These are phyloP conservation scores for Eucalyptus lansdowneana DNA, from an alignment of 345 rosid genomes.

Conservation along the genomic window DNA sequence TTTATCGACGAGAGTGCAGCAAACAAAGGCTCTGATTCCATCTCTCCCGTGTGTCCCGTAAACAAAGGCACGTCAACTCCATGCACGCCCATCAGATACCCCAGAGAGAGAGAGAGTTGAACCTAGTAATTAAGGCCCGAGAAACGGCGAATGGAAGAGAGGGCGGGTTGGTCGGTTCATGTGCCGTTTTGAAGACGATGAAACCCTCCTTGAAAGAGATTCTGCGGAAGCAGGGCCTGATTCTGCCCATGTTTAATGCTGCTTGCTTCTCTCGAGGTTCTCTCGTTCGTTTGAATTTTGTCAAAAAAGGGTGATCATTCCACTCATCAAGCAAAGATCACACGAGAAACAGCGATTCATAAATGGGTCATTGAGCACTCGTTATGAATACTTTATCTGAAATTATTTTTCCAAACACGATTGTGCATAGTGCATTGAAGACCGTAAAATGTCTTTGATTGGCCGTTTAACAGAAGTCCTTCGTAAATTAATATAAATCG, in stretches of 20 bases:
- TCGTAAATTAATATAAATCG: not conserved
- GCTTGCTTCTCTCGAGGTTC: not conserved
- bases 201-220: not conserved
- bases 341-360: not conserved
- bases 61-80: not conserved
- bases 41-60: not conserved
- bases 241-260: not conserved
- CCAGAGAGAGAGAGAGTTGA: not conserved
- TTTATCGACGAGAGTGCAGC: not conserved
- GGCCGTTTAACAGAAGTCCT: not conserved
- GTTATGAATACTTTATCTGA: not conserved
- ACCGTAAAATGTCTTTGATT: not conserved
- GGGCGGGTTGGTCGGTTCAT: not conserved
- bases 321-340: not conserved
- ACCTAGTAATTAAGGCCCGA: not conserved
- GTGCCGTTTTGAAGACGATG: not conserved
- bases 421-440: not conserved
- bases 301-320: not conserved
- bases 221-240: not conserved
- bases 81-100: not conserved
- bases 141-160: not conserved
- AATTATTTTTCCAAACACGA: not conserved
- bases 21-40: not conserved
- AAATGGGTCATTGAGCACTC: not conserved
- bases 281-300: not conserved